These are phyloP conservation scores for Juglanconis oblonga DNA, from an alignment of 2,329 filamentous ascomycete genomes.

Conservation along the genomic window DNA sequence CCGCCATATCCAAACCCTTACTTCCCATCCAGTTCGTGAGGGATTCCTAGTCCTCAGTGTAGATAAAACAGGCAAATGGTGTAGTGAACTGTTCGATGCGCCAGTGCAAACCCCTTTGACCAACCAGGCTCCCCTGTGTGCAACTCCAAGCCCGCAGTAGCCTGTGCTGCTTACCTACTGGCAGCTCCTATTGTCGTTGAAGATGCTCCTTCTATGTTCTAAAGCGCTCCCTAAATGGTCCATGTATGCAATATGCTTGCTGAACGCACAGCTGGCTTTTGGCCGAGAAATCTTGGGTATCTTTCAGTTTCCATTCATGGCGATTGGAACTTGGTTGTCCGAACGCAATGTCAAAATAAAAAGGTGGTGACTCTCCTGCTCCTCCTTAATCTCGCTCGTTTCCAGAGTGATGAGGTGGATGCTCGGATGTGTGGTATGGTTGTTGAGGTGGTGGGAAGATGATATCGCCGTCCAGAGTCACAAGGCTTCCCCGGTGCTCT, in stretches of 20 bases:
- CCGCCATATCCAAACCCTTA: neutral
- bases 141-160: neutral
- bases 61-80: neutral
- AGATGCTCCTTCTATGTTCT: neutral
- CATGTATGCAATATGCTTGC: constrained; percentile 5
- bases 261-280: neutral
- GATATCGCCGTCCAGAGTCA: constrained; percentile 39
- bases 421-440: neutral
- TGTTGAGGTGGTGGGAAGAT: constrained; percentile 30
- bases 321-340: neutral
- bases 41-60: too few relatives aligned
- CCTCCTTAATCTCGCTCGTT: constrained; percentile 15
- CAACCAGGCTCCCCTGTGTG: too few relatives aligned
- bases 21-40: too few relatives aligned
- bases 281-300: constrained; percentile 5
- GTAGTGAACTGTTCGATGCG: neutral
- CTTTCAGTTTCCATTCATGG: neutral
- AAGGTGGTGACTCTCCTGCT: neutral
- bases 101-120: too few relatives aligned
- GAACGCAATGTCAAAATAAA: neutral
- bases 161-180: neutral
- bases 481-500: constrained; percentile 30
- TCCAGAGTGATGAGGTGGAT: neutral
- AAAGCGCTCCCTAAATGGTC: neutral
- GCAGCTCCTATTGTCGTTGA: neutral